Conservation (phyloP, 2,329 filamentous ascomycete genomes). For the Aspergillus glaucus region DNA sequence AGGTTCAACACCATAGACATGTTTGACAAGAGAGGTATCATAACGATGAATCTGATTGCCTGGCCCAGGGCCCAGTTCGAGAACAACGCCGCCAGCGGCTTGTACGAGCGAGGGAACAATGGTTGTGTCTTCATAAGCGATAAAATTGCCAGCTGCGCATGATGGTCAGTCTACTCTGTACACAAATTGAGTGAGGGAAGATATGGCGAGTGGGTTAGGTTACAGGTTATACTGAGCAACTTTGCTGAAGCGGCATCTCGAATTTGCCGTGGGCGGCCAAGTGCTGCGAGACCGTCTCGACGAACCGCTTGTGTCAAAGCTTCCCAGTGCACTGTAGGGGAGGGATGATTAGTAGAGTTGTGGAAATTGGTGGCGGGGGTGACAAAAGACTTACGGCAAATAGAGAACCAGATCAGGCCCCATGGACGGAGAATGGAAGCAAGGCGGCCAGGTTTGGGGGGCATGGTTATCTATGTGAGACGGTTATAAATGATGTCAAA, state of each 20-base stretch:
- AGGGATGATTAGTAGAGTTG: too few species aligned
- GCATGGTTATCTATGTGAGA: too few species aligned
- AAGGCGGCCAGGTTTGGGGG: too few species aligned
- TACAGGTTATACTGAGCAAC: slow-evolving; percentile 13
- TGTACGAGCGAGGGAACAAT: slow-evolving; percentile 25
- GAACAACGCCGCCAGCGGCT: slow-evolving; percentile 29
- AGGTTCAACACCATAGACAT: slow-evolving; percentile 39
- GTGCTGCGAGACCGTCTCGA: slow-evolving; percentile 10
- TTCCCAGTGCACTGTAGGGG: slow-evolving; percentile 11
- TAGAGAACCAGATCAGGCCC: too few species aligned
- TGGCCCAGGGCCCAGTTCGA: slow-evolving; percentile 42
- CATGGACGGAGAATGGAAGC: too few species aligned
- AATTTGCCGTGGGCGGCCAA: slow-evolving; percentile 7
- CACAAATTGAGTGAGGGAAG: too few species aligned
- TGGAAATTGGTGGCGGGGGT: too few species aligned
- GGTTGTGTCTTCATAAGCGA: slow-evolving; percentile 30
- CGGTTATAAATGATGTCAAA: too few species aligned
- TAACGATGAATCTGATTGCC: slow-evolving; percentile 41
- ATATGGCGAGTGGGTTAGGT: background rate
- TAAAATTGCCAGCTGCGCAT: slow-evolving; percentile 21
- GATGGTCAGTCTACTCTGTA: background rate
- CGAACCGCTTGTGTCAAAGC: slow-evolving; percentile 11
- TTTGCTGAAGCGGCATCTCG: slow-evolving; percentile 14
- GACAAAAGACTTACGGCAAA: too few species aligned
- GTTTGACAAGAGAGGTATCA: slow-evolving; percentile 24